These are phyloP conservation scores for Citrus sp. DNA, from an alignment of 345 rosid genomes.

Conservation along the genomic window DNA sequence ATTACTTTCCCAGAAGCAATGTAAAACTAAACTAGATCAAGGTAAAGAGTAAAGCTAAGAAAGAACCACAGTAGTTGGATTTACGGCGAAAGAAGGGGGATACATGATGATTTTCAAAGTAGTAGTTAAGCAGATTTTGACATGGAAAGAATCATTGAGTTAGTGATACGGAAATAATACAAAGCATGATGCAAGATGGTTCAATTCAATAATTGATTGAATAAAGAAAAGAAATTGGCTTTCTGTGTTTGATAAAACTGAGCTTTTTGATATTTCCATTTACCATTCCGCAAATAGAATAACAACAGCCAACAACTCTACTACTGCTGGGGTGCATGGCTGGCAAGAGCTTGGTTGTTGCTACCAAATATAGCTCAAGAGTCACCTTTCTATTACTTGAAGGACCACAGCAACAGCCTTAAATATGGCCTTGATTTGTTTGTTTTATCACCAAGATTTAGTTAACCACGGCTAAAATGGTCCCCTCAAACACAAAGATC, in stretches of 20 bases:
- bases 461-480: neutral
- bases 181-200: neutral
- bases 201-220: neutral
- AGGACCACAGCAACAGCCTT: neutral
- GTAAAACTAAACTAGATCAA: neutral
- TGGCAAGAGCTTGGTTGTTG: neutral
- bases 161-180: neutral
- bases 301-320: neutral
- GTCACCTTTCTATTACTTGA: neutral
- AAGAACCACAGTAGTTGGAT: neutral
- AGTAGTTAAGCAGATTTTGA: neutral
- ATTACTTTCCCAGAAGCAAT: neutral
- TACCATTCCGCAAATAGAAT: neutral
- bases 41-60: neutral
- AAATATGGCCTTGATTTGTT: neutral
- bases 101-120: neutral
- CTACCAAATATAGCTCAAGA: neutral
- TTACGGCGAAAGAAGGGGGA: neutral
- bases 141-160: neutral
- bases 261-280: neutral
- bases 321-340: neutral
- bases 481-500: neutral
- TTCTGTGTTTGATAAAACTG: neutral
- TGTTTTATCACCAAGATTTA: neutral
- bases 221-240: neutral